Conservation (phyloP, 2,329 filamentous ascomycete species). For the Alternaria triticina region DNA sequence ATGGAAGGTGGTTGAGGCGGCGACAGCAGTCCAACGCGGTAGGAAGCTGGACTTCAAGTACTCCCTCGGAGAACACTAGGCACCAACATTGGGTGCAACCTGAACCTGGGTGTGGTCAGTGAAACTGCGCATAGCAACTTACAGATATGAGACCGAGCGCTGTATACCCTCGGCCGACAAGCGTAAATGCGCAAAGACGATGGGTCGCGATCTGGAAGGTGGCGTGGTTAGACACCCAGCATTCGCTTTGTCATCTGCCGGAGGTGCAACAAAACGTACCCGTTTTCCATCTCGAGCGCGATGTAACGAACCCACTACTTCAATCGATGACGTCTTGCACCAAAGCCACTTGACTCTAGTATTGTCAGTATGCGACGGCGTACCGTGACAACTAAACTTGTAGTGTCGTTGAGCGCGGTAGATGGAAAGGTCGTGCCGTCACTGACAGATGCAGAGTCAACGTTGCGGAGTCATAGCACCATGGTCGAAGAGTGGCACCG, state of each 20-base stretch:
- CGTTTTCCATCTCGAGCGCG: not conserved
- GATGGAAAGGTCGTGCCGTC: not conserved
- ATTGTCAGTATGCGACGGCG: not conserved
- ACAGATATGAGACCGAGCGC: no score
- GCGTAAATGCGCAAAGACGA: not conserved
- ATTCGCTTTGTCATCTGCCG: not conserved
- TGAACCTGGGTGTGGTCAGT: not conserved
- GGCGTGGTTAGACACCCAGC: not conserved
- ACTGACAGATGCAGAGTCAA: not conserved
- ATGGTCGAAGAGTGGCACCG: not conserved
- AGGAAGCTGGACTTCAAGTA: rapidly evolving
- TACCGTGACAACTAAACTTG: not conserved
- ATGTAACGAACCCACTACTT: not conserved
- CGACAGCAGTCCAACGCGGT: not conserved
- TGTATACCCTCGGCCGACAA: not conserved
- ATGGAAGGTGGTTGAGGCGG: not conserved
- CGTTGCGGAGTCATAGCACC: not conserved
- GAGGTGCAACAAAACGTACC: not conserved
- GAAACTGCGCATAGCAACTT: no score
- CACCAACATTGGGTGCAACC: rapidly evolving
- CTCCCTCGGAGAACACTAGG: not conserved
- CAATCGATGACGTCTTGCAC: not conserved
- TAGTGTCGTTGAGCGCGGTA: not conserved
- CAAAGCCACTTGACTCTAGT: not conserved
- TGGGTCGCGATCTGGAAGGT: not conserved